phyloP scores from a whole-genome alignment of 352 stramenopile species.

The Phytophthora cactorum region DNA sequence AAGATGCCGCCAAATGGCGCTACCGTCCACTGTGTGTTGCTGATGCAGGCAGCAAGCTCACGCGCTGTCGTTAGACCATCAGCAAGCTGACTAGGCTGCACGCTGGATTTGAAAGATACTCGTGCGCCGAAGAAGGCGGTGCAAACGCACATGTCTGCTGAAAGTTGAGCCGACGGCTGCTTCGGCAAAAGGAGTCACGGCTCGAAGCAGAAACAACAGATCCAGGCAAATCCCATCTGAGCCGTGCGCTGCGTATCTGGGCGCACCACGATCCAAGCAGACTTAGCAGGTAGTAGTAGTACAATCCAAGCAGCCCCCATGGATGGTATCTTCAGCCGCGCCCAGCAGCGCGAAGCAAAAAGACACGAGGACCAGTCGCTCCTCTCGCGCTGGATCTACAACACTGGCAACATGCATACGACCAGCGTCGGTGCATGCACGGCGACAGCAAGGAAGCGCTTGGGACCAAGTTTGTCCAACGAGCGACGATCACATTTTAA shows the following conservation, averaged over 20 bases:
- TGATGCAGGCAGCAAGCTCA: too few species aligned
- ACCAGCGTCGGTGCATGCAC: background rate
- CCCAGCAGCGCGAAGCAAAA: conserved; percentile 9
- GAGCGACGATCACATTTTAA: background rate
- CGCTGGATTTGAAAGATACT: too few species aligned
- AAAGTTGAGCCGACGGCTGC: conserved; percentile 12
- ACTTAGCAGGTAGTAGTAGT: background rate
- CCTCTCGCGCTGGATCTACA: conserved; percentile 20
- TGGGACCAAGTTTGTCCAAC: background rate
- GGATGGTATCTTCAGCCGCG: conserved; percentile 19
- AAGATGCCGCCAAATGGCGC: too few species aligned
- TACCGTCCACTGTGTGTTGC: too few species aligned
- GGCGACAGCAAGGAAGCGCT: too few species aligned
- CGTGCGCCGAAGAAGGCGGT: conserved; percentile 12
- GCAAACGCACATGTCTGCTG: conserved; percentile 4
- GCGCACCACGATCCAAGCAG: conserved; percentile 10
- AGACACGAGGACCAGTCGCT: conserved; percentile 10
- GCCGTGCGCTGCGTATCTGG: conserved; percentile 21
- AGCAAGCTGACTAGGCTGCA: too few species aligned
- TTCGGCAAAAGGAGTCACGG: conserved; percentile 19
- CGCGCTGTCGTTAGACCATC: too few species aligned
- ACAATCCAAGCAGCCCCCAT: conserved; percentile 20
- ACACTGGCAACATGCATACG: background rate
- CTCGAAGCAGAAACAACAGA: conserved; percentile 24
- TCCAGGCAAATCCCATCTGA: background rate